Base-by-base conservation (phyloP, 805 yeast species). In the Nakazawaea ernobii region DNA sequence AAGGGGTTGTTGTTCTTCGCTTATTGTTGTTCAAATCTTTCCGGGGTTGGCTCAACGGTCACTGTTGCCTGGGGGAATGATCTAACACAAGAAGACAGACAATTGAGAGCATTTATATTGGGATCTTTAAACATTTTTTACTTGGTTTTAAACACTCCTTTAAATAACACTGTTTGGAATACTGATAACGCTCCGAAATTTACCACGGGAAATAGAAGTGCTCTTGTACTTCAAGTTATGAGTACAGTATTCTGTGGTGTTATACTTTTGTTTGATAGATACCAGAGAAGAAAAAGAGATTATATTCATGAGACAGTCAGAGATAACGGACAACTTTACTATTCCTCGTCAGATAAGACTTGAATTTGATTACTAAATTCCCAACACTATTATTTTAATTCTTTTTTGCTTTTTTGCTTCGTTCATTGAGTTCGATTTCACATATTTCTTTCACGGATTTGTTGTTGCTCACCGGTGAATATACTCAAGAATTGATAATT, bases 81-180 rank as follows among this genome's bases (percentile, higher is more conserved):
- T 17, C 58, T 61, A 3, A 58, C 65, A 39, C 71, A 74, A 35
- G 71, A 77, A 52, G 87, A 82, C 58, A 59, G 77, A 26, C 79
- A 81, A 63, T 83, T 78, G 55, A 69, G 86, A 56, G 83, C 86
- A 0, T 67, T 82, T 43, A 82, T 80, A 1, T 63, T 82, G 45
- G 86, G 82, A 0, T 77, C 82, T 0, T 79, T 80, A 84, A 79
- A 79, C 59, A 77, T 79, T 81, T 77, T 79, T 53, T 73, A 79
- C 30, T 73, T 76, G 55, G 80, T 82, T 1, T 77, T 79, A 7
- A 80, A 78, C 58, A 81, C 84, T 1, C 79, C 84, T 84, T 79
- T 84, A 82, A 69, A 78, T 1, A 51, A 80, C 20, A 44, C 80
- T 2, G 77, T 80, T 54, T 80, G 68, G 53, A 61, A 71, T 29